Evolutionary conservation across 495 filamentous ascomycete species (phyloP).

Genomic region (Penicillium psychrofluorescens): DNA sequence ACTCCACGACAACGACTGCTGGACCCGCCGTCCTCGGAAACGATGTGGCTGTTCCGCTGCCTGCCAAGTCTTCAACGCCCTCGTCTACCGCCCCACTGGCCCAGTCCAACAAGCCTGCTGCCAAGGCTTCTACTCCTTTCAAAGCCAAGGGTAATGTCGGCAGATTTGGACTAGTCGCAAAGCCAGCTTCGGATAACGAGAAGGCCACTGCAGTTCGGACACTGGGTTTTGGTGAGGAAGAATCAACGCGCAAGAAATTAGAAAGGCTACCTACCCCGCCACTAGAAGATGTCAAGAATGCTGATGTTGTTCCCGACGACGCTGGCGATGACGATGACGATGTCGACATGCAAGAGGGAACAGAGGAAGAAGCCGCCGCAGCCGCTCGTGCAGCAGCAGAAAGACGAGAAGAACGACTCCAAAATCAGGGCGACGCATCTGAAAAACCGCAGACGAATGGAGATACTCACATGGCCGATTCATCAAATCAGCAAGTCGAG

Average conservation of each 20-base stretch:
- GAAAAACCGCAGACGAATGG: slow-evolving; percentile 23
- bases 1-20: slow-evolving; percentile 42
- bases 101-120: slow-evolving; percentile 46
- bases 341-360: slow-evolving; percentile 66
- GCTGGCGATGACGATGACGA: slow-evolving; percentile 67
- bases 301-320: slow-evolving; percentile 49
- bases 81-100: slow-evolving; percentile 35
- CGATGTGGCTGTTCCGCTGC: slow-evolving; percentile 54
- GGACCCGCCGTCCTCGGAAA: slow-evolving; percentile 47
- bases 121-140: slow-evolving; percentile 31
- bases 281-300: slow-evolving; percentile 52
- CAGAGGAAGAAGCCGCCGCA: slow-evolving; percentile 80
- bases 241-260: slow-evolving; percentile 74
- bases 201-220: slow-evolving; percentile 62
- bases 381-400: slow-evolving; percentile 75
- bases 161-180: slow-evolving; percentile 74
- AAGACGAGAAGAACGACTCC: slow-evolving; percentile 62
- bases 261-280: slow-evolving; percentile 77
- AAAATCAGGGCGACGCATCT: slow-evolving; percentile 33
- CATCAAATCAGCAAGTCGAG: slow-evolving; percentile 27
- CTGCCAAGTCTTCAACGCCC: slow-evolving; percentile 33
- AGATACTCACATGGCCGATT: slow-evolving; percentile 38
- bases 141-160: slow-evolving; percentile 68
- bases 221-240: slow-evolving; percentile 82
- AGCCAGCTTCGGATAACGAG: slow-evolving; percentile 52